Evolutionary conservation across 768 basidiomycete species (phyloP), one percentile per base, ranked within the genome.

Genomic region (Mycena metata): DNA sequence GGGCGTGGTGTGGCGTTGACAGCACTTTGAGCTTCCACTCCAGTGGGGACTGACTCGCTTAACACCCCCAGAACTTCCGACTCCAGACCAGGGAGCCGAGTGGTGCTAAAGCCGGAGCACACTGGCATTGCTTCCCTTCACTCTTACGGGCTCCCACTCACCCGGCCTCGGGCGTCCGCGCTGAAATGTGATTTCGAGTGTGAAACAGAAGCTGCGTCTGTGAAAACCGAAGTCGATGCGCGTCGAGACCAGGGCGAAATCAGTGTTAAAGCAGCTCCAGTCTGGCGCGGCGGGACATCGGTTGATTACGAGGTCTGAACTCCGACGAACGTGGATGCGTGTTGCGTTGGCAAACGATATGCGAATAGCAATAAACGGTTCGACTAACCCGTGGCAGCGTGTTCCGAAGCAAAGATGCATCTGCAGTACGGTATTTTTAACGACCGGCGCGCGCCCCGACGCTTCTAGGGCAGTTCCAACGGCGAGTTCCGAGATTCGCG

Each of bases 1-100:
- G 10, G 36, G 63, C 63, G 54, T 64, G 63, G 63, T 10, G 54
- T 64, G 54, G 54, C 35, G 61, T 55, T 36, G 24, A 39, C 43
- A 47, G 59, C 17, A 26, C 35, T 8, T 24, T 39, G 46, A 39
- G 46, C 59, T 60, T 60, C 59, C 19, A 17, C 46, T 46, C 46
- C 57, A 26, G 57, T 39, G 49, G 49, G 49, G 49, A n/a, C 7
- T 52, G 33, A 17, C 24, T 21, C 56, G 15, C 43, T 19, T 42
- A 30, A 11, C 10, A 15, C 39, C 15, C 11, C 39, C 39, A 39
- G 39, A 39, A 30, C 30, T 21, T 45, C 12, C 43, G 57, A 8
- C 43, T 17, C 26, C 30, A 21, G 16, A 9, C 41, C n/a, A 21
- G 54, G 5, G 47, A 23, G 21, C 5, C 51, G 26, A n/a, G 57